Evolutionary conservation across 2,329 filamentous ascomycete genomes (phyloP).

Genomic region (Penicillium sp.): DNA sequence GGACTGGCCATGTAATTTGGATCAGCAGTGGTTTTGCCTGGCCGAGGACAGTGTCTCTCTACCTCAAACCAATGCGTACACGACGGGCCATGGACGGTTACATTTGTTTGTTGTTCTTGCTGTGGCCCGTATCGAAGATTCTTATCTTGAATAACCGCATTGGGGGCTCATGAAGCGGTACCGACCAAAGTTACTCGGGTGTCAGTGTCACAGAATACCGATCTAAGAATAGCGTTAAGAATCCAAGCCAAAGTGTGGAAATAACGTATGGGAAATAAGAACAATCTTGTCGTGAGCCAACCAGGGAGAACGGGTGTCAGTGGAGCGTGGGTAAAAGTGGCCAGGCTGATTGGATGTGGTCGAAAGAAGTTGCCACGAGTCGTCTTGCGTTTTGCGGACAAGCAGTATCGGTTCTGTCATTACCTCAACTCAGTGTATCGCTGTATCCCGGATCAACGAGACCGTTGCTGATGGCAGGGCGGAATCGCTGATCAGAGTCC

Average conservation of each 20-base stretch:
- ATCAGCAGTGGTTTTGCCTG: slow-evolving; percentile 29
- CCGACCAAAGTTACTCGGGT: background rate
- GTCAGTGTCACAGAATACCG: background rate
- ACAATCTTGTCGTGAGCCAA: background rate
- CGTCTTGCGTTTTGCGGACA: background rate
- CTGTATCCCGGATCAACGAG: too few relatives aligned
- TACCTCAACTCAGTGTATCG: background rate
- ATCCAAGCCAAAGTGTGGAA: background rate
- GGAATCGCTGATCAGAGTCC: background rate
- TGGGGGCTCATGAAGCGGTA: background rate
- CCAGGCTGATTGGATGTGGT: slow-evolving; percentile 8
- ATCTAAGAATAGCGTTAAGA: background rate
- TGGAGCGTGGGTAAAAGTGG: slow-evolving; percentile 5
- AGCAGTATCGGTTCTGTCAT: background rate
- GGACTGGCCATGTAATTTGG: slow-evolving; percentile 32
- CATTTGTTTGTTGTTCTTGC: slow-evolving; percentile 1
- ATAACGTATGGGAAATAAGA: background rate
- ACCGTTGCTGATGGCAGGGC: background rate
- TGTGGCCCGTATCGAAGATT: background rate
- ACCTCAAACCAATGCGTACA: slow-evolving; percentile 18
- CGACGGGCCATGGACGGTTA: slow-evolving; percentile 2
- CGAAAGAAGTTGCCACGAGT: slow-evolving; percentile 15
- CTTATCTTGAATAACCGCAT: slow-evolving; percentile 2
- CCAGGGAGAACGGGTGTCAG: background rate
- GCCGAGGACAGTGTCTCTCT: slow-evolving; percentile 14